A percentile compares a stretch with the other conserved stretches of the same genome.
These are phyloP conservation scores for Xylaria telfairii DNA, from an alignment of 495 filamentous ascomycete species.

Conservation along the genomic window DNA sequence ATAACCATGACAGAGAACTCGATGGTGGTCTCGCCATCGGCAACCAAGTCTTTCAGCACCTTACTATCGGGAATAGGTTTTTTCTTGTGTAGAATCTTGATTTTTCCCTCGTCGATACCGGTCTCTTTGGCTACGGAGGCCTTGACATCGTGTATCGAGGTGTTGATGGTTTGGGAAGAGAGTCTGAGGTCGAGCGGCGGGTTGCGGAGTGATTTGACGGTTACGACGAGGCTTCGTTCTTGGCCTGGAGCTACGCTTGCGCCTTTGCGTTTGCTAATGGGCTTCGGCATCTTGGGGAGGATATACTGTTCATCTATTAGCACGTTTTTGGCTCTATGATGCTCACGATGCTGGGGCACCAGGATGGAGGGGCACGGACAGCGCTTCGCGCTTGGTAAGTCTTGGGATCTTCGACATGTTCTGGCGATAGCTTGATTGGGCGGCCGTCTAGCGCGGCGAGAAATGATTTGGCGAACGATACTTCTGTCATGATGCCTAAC, in stretches of 20 bases:
- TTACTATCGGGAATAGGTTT: constrained; percentile 80
- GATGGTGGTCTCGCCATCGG: constrained; percentile 55
- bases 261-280: constrained; percentile 54
- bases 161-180: constrained; percentile 62
- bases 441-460: constrained; percentile 77
- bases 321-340: background rate
- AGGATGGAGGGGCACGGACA: constrained; percentile 57
- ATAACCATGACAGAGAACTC: constrained; percentile 90
- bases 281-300: constrained; percentile 55
- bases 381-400: constrained; percentile 71
- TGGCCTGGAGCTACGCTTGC: constrained; percentile 47
- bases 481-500: constrained; percentile 74
- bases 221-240: constrained; percentile 60
- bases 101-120: constrained; percentile 66
- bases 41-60: constrained; percentile 63
- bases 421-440: constrained; percentile 75
- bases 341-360: background rate
- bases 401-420: constrained; percentile 85
- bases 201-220: constrained; percentile 77
- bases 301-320: constrained; percentile 46
- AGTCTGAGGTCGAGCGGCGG: constrained; percentile 68
- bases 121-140: constrained; percentile 58
- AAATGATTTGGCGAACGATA: constrained; percentile 82
- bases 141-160: constrained; percentile 77
- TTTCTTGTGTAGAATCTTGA: constrained; percentile 82